Conservation (phyloP, 805 yeast species). For the Ogataea methanolica region DNA sequence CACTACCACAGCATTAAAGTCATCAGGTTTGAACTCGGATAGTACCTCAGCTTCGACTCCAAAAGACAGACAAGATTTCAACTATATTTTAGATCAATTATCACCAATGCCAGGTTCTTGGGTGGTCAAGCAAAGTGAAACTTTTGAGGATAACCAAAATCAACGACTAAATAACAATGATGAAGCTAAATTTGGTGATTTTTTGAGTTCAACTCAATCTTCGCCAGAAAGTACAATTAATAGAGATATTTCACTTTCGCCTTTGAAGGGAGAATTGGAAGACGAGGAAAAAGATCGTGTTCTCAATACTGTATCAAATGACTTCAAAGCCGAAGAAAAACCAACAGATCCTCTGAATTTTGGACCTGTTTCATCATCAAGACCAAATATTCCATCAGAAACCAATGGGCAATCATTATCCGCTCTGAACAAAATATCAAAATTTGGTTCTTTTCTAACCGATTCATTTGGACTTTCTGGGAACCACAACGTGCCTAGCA, state of each 20-base stretch:
- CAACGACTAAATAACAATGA: neutral
- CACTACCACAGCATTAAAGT: too few species aligned
- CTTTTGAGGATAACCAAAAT: constrained; percentile 6
- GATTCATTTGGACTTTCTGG: constrained; percentile 11
- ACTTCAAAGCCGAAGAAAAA: neutral
- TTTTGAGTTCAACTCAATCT: constrained; percentile 12
- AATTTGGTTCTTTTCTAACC: constrained; percentile 8
- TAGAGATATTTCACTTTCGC: constrained; percentile 7
- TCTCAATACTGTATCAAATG: neutral
- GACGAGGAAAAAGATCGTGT: neutral
- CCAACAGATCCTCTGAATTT: constrained; percentile 1
- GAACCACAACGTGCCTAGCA: neutral
- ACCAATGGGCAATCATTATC: neutral
- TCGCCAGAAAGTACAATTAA: constrained; percentile 13
- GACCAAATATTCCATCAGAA: neutral
- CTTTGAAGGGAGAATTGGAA: constrained; percentile 17
- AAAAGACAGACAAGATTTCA: constrained; percentile 20
- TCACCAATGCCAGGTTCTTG: constrained; percentile 29
- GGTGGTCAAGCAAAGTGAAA: constrained; percentile 15
- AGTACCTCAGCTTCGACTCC: constrained; percentile 3
- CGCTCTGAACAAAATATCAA: constrained; percentile 4
- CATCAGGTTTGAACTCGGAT: neutral
- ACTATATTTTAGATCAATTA: constrained; percentile 20
- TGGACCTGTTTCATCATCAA: neutral
- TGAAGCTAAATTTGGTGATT: constrained; percentile 7